Evolutionary conservation across 306 rosid genomes (phyloP), one percentile per base, ranked within the genome.

Genomic region (Castanopsis chinensis): DNA sequence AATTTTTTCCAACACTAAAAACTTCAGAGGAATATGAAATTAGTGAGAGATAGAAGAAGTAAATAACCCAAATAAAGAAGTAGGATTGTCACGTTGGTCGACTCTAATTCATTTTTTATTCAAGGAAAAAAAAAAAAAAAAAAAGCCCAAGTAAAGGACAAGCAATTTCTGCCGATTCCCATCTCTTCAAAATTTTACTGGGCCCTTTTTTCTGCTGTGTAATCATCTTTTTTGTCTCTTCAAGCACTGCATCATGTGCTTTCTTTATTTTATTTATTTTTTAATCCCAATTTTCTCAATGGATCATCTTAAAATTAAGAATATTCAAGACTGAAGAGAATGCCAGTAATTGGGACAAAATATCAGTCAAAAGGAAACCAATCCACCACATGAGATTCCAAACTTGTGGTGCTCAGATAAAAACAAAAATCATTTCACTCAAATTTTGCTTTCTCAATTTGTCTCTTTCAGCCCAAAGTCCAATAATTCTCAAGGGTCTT

Each of bases 301-400:
- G 60, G n/a, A 13, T 25, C 58, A 54, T 65, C 52, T 71, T 72
- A 67, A 32, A 33, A 59, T 45, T 71, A 80, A 69, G 79, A 15
- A 71, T 73, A 60, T 45, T 35, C 71, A 61, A 80, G 3, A 41
- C 45, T 41, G 45, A 41, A 41, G 32, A 77, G 28, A 74, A 52
- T 73, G 35, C 84, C 78, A 23, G 65, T 80, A 54, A 73, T 73
- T 82, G 23, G 77, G 71, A 81, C 78, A 75, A 83, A 81, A 76
- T 32, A 55, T n/a, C 55, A 54, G 85, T 83, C 83, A 61, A 82
- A 81, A 76, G 73, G 73, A 32, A 41, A 71, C 77, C 63, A 68
- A 81, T 85, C 58, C 25, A 21, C 27, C 14, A 72, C 81, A 81
- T 64, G 80, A 79, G 82, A 86, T 83, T 85, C 79, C 61, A 61